These are phyloP conservation scores for Fusarium sp. DNA, from an alignment of 2,329 filamentous ascomycete species.

Conservation along the genomic window DNA sequence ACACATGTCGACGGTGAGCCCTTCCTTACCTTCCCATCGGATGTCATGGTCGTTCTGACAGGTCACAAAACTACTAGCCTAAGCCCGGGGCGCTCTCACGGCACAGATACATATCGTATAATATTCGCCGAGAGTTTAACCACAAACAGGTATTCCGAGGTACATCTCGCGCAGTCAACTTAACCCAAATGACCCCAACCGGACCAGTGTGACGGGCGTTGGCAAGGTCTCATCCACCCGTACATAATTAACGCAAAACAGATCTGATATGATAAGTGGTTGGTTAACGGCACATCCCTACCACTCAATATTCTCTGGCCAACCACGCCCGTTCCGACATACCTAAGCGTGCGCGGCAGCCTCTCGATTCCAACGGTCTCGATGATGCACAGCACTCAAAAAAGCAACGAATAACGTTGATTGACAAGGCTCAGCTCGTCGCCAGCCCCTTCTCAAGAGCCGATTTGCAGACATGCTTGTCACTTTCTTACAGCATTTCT, in stretches of 20 bases:
- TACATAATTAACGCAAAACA: slow-evolving; percentile 25
- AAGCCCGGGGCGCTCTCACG: slow-evolving; percentile 1
- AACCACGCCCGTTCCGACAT: slow-evolving; percentile 14
- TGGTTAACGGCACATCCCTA: slow-evolving; percentile 34
- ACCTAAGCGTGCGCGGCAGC: slow-evolving; percentile 38
- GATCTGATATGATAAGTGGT: slow-evolving; percentile 25
- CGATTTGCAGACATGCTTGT: slow-evolving; percentile 14
- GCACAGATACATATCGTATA: slow-evolving; percentile 7
- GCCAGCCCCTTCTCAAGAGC: slow-evolving; percentile 7
- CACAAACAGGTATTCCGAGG: slow-evolving; percentile 13
- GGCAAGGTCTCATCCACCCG: neutral
- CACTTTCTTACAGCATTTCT: neutral
- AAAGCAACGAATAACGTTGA: slow-evolving; percentile 23
- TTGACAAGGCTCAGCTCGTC: slow-evolving; percentile 16
- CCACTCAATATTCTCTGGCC: slow-evolving; percentile 18
- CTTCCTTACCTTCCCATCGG: neutral
- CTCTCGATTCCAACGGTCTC: slow-evolving; percentile 38
- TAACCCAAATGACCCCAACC: neutral
- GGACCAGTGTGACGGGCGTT: slow-evolving; percentile 8
- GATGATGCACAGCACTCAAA: slow-evolving; percentile 37
- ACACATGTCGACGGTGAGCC: neutral
- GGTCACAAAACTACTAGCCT: neutral
- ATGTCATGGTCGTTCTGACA: neutral
- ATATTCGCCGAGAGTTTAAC: slow-evolving; percentile 30
- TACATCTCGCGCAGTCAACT: slow-evolving; percentile 7